Base-by-base conservation (phyloP, 1,284 basidiomycete genomes). In the Cutaneotrichosporon sp. region DNA sequence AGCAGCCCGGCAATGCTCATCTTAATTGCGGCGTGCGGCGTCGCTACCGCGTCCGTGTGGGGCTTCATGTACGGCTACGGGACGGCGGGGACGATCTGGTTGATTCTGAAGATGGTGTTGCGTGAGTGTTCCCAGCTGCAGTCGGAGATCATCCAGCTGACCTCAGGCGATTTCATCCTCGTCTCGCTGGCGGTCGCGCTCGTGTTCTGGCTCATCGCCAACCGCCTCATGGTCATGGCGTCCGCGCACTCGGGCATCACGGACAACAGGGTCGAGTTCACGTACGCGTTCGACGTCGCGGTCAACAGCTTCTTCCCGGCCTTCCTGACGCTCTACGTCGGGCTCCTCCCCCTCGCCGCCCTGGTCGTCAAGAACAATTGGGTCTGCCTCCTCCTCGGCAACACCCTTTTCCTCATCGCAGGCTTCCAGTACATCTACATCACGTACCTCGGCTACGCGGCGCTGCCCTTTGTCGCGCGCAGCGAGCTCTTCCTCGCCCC, bases 261-360 rank as follows among this genome's bases (percentile, higher is more conserved):
- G 7, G 90, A 92, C 69, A 87, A 89, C 24, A 78, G 81, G 16
- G 89, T 94, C 49, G 91, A 94, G 82, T 93, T 90, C 89, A 89
- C 88, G 18, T 97, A 95, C 79, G 90, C 90, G 16, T 95, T 97
- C 72, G 94, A 97, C 78, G 90, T 97, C 18, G 92, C 95, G 74
- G 93, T 90, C 66, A 97, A 97, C 73, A 87, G 91, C 5, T 97
- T 97, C 83, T 95, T 95, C 80, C 93, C 93, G 4, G 82, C 92
- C 58, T 95, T 91, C 80, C 84, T 95, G 62, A 89, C 90, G 18
- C 84, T 95, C 56, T 94, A 95, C 76, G 82, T 92, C 57, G 89
- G 88, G 0, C 90, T 95, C 73, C 83, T 95, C 4, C 87, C 93
- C 65, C 83, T 97, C 6, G 84, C 91, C 0, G 89, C 91, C 1